Evolutionary conservation across 2,329 filamentous ascomycete species (phyloP).

Genomic region (Fusarium stilboides): DNA sequence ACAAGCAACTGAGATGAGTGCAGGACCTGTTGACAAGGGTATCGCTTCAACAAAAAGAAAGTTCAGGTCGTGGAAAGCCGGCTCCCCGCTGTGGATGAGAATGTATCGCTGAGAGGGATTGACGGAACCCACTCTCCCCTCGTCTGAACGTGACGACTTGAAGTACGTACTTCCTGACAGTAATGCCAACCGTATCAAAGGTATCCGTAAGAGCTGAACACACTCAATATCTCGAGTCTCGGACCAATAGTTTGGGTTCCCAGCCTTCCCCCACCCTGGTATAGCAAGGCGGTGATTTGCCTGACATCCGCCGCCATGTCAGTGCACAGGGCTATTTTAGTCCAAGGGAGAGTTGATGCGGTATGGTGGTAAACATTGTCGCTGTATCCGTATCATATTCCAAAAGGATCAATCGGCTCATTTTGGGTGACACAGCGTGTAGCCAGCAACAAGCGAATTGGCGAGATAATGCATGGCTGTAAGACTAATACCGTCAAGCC

Average conservation of each 20-base stretch:
- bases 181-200: too few relatives aligned
- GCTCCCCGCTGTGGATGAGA: constrained; percentile 30
- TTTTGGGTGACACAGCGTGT: constrained; percentile 20
- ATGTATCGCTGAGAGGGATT: constrained; percentile 13
- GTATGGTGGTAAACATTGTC: background rate
- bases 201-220: constrained; percentile 5
- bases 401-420: constrained; percentile 2
- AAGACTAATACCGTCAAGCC: constrained; percentile 1
- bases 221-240: constrained; percentile 21
- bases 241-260: constrained; percentile 3
- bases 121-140: constrained; percentile 1
- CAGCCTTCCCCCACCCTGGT: background rate
- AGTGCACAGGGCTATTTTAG: constrained; percentile 12
- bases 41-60: constrained; percentile 24
- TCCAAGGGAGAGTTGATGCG: background rate
- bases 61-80: constrained; percentile 23
- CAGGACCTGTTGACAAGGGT: constrained; percentile 7
- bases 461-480: constrained; percentile 20
- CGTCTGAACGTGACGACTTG: background rate
- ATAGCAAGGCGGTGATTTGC: constrained; percentile 4
- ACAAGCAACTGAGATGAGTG: background rate
- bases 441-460: constrained; percentile 29
- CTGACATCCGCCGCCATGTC: background rate
- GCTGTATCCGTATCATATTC: constrained; percentile 4
- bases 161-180: background rate